Base-by-base conservation (phyloP, 1,284 basidiomycete species). In the Ustilago cynodontis region DNA sequence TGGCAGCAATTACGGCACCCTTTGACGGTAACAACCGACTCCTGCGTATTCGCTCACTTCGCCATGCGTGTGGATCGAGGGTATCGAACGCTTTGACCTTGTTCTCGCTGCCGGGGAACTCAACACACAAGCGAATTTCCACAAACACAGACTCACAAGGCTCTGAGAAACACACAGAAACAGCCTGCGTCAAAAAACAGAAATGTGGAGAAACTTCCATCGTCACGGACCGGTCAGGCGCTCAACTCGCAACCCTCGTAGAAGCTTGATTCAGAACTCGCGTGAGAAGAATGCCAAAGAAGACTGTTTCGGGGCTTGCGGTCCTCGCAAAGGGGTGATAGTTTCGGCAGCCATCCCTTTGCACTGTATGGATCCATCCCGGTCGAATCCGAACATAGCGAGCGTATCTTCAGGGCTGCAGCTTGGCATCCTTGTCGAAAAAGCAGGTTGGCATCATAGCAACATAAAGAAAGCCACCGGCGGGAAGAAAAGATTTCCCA, bases 381-480 rank as follows among this genome's bases (percentile, higher is more conserved):
- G 41, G 41, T 43, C 18, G 6, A 43, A 22, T 43, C 41, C 41
- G 41, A 43, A 43, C 2, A 43, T 7, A 43, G 20, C 37, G 16
- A 6, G 18, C 35, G 35, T 37, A 10, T 37, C 35, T 3, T 37
- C 35, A 37, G 14, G 3, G 14, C 14, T 16, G 35, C 41, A 43
- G 20, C 41, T 43, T 43, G 41, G 41, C 41, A 22, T 43, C 18
- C 29, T 52, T 52, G n/a, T 18, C 37, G 16, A 35, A 39, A 18
- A 28, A 35, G 52, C 52, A 52, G 14, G 51, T 52, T 28, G 16
- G 51, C 51, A 53, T 53, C 29, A 35, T 35, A 13, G 18, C 14
- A 10, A 14, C 8, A 13, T 5, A 33, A 33, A 33, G 31, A 5
- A 37, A 37, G 35, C 14, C 35, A 37, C 35, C 35, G 35, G 43